Conservation (phyloP, 768 basidiomycete genomes). For the Hypholoma fasciculare region DNA sequence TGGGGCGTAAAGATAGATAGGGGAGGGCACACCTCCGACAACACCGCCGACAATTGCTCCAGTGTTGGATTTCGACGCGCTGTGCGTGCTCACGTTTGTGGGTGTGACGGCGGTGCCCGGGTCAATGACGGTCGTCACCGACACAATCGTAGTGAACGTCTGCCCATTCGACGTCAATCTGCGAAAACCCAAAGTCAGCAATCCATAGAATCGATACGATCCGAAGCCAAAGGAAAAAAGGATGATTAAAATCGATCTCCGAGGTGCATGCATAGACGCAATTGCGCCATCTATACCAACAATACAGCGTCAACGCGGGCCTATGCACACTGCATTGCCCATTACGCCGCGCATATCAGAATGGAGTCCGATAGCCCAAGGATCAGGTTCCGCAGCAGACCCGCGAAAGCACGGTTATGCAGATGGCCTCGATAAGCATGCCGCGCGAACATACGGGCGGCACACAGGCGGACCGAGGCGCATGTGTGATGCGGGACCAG, state of each 20-base stretch:
- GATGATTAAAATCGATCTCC: background rate
- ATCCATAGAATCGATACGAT: background rate
- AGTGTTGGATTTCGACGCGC: conserved; percentile 10
- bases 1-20: background rate
- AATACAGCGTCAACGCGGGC: no score
- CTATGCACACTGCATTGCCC: no score
- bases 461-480: background rate
- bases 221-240: background rate
- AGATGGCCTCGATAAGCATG: no score
- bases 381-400: no score
- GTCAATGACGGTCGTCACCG: conserved; percentile 17
- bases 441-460: background rate
- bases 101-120: conserved; percentile 15
- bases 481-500: background rate
- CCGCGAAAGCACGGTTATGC: no score
- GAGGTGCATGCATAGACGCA: no score
- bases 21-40: conserved; percentile 20
- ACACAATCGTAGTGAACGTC: conserved; percentile 14
- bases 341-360: no score
- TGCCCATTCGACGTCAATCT: conserved; percentile 22
- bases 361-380: no score
- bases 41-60: conserved; percentile 27
- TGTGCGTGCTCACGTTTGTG: background rate
- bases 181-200: background rate
- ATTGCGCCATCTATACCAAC: no score